Conservation (phyloP, 139 green algal genomes). For the Auxenochlorella pyrenoidosa region DNA sequence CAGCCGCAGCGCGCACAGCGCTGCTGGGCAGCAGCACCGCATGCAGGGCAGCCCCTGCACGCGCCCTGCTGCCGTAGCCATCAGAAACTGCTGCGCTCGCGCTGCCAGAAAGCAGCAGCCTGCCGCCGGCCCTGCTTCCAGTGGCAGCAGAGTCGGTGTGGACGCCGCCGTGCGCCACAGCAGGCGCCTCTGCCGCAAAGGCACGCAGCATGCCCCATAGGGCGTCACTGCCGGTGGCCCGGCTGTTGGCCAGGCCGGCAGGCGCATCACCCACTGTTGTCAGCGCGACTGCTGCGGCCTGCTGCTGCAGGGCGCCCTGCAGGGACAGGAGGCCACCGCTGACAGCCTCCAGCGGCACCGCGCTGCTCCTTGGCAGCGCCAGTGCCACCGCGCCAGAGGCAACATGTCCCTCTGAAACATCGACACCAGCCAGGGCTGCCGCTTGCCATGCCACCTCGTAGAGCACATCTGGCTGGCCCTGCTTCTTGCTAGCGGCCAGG, state of each 20-base stretch:
- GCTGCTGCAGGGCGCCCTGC: conserved; percentile 19
- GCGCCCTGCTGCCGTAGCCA: conserved; percentile 49
- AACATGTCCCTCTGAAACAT: neutral
- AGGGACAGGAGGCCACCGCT: neutral
- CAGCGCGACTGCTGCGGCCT: neutral
- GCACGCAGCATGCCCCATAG: conserved; percentile 59
- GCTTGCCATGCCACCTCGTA: conserved; percentile 40
- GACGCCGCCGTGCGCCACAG: conserved; percentile 14
- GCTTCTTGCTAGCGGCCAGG: neutral
- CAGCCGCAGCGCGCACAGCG: neutral
- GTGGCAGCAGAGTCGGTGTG: neutral
- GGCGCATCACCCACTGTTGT: neutral
- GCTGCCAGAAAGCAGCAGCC: no score
- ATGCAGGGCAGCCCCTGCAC: conserved; percentile 7
- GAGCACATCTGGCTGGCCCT: conserved; percentile 6
- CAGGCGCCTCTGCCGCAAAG: conserved; percentile 48
- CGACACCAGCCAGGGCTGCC: neutral
- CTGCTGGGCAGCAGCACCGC: conserved; percentile 44
- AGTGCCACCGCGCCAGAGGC: neutral
- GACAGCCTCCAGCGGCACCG: neutral
- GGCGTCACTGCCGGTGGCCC: neutral
- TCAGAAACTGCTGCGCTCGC: conserved; percentile 19
- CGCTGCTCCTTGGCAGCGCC: neutral
- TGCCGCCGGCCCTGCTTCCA: neutral
- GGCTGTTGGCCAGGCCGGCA: neutral